These are phyloP conservation scores for Yamadazyma kitorensis DNA, from an alignment of 805 yeast species.

Conservation along the genomic window DNA sequence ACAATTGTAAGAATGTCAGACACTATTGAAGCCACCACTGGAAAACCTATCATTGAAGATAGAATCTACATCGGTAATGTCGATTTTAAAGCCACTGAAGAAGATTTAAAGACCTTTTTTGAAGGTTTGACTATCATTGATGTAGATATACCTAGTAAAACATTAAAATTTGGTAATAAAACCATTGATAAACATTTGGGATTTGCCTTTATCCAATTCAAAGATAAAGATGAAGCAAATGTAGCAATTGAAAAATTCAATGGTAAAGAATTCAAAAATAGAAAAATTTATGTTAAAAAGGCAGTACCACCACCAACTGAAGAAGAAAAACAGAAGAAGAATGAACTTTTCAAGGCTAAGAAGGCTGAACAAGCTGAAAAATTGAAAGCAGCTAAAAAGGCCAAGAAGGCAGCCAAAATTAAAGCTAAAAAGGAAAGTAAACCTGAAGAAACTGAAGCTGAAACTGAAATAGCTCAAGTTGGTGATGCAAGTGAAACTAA, in stretches of 20 bases:
- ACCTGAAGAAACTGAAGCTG: constrained; percentile 1
- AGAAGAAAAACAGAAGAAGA: constrained; percentile 39
- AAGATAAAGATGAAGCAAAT: constrained; percentile 41
- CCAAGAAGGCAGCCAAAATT: constrained; percentile 16
- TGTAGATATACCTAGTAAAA: constrained; percentile 52
- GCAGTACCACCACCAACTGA: constrained; percentile 53
- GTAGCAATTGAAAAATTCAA: constrained; percentile 41
- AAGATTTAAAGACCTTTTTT: constrained; percentile 47
- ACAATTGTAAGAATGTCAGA: no score
- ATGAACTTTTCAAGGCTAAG: constrained; percentile 27
- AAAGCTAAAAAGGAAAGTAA: constrained; percentile 7
- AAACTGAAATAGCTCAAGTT: not conserved
- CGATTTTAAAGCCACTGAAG: constrained; percentile 40
- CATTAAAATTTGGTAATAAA: constrained; percentile 30
- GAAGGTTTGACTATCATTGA: constrained; percentile 43
- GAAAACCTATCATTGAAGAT: constrained; percentile 35
- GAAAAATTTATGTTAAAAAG: constrained; percentile 49
- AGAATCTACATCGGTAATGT: constrained; percentile 45
- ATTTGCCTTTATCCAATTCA: constrained; percentile 59
- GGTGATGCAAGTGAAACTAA: not conserved
- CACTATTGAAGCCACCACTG: not conserved
- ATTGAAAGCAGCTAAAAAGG: constrained; percentile 12
- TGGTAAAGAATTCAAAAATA: constrained; percentile 42
- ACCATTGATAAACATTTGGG: constrained; percentile 48
- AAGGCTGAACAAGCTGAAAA: constrained; percentile 17